These are phyloP conservation scores for Clitopilus hobsonii DNA, from an alignment of 768 basidiomycete species.

Conservation along the genomic window DNA sequence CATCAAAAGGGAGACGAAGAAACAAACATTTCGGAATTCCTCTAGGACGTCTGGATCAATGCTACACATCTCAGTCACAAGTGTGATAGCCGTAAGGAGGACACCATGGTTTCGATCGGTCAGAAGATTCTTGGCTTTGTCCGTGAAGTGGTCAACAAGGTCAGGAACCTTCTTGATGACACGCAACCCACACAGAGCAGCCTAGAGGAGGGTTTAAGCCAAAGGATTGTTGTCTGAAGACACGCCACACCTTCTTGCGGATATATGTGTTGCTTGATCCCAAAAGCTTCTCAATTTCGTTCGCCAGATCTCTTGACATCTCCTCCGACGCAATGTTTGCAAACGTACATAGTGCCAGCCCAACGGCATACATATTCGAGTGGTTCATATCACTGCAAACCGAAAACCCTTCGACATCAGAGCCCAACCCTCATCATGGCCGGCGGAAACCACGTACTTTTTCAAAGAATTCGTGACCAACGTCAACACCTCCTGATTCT, in stretches of 20 bases:
- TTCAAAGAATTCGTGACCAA: constrained; percentile 97
- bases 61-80: constrained; percentile 93
- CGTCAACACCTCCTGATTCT: constrained; percentile 96
- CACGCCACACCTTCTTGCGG: constrained; percentile 84
- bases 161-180: constrained; percentile 97
- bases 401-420: not conserved
- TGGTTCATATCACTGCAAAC: constrained; percentile 92
- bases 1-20: constrained; percentile 1
- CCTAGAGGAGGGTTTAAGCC: constrained; percentile 40
- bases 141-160: constrained; percentile 85
- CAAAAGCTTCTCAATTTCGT: constrained; percentile 95
- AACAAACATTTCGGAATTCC: constrained; percentile 84
- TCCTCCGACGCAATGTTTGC: constrained; percentile 99
- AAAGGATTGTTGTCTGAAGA: not conserved
- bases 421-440: not conserved
- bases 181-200: constrained; percentile 90
- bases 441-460: constrained; percentile 56
- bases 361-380: constrained; percentile 98
- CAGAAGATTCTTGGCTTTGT: constrained; percentile 85
- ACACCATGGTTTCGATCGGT: constrained; percentile 98
- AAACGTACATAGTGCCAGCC: constrained; percentile 94
- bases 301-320: constrained; percentile 97
- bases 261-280: constrained; percentile 99
- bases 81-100: constrained; percentile 87
- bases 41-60: constrained; percentile 66